Evolutionary conservation across 2,329 filamentous ascomycete species (phyloP).

Genomic region (Cordyceps sp.): DNA sequence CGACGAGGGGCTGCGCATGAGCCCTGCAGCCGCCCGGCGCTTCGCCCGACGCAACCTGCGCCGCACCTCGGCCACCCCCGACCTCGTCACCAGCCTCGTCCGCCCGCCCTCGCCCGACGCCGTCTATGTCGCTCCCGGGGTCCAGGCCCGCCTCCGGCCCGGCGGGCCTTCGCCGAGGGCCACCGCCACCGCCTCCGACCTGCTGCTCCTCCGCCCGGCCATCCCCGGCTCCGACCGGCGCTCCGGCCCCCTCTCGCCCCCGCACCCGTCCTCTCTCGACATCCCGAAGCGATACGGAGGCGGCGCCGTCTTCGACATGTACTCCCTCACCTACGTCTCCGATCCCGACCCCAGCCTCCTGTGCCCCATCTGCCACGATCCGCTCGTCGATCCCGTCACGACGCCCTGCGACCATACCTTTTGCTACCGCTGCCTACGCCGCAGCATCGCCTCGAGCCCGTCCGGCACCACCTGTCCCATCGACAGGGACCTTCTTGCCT

Average conservation of each 20-base stretch:
- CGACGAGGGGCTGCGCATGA: constrained; percentile 18
- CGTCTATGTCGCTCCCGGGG: constrained; percentile 13
- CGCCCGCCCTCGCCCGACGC: constrained; percentile 20
- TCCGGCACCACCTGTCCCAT: constrained; percentile 34
- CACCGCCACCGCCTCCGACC: constrained; percentile 1
- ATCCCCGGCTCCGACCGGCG: constrained; percentile 11
- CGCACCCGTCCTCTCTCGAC: constrained; percentile 21
- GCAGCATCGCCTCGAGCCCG: constrained; percentile 22
- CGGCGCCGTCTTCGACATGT: constrained; percentile 25
- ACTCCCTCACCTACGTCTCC: constrained; percentile 24
- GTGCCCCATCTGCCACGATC: constrained; percentile 41
- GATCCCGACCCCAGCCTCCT: constrained; percentile 30
- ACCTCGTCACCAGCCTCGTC: constrained; percentile 22
- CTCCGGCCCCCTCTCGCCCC: constrained; percentile 17
- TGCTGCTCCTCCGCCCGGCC: constrained; percentile 6
- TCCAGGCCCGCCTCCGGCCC: constrained; percentile 8
- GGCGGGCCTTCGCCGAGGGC: constrained; percentile 4
- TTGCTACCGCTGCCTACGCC: constrained; percentile 38
- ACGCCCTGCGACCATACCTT: constrained; percentile 50
- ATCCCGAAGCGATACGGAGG: constrained; percentile 21
- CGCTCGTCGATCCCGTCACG: constrained; percentile 42
- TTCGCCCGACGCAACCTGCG: constrained; percentile 19
- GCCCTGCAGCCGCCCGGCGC: constrained; percentile 16
- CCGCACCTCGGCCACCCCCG: constrained; percentile 18
- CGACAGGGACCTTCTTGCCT: constrained; percentile 29